These are phyloP conservation scores for Austroboletus eburneus DNA, from an alignment of 768 basidiomycete species.

Conservation along the genomic window DNA sequence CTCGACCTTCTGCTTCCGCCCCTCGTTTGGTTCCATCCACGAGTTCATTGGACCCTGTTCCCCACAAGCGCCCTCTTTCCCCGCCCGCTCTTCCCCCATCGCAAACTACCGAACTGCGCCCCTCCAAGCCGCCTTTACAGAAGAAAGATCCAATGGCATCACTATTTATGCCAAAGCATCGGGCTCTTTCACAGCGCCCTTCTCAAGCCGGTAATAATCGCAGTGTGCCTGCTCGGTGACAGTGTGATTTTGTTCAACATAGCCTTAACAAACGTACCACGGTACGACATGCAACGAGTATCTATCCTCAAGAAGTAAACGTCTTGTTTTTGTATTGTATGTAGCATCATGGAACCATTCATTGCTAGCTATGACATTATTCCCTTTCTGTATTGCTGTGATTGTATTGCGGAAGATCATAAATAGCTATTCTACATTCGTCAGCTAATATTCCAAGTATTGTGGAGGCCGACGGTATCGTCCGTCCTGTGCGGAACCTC, in stretches of 20 bases:
- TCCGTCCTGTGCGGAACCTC: conserved; percentile 59
- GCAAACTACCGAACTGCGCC: conserved; percentile 26
- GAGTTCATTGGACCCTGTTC: conserved; percentile 6
- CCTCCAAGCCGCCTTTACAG: conserved; percentile 35
- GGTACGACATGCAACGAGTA: conserved; percentile 1
- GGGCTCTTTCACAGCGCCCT: conserved; percentile 54
- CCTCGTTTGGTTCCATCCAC: conserved; percentile 32
- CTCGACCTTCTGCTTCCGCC: conserved; percentile 27
- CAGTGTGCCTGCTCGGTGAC: conserved; percentile 20
- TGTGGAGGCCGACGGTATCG: conserved; percentile 77
- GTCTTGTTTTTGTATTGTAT: conserved; percentile 10
- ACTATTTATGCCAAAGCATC: conserved; percentile 74
- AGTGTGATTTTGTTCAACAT: background rate
- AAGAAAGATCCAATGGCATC: conserved; percentile 64
- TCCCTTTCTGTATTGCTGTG: conserved; percentile 5
- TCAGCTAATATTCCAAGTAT: conserved; percentile 52
- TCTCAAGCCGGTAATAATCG: conserved; percentile 27
- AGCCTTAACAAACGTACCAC: background rate
- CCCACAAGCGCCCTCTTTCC: conserved; percentile 29
- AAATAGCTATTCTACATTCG: background rate
- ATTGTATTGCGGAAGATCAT: conserved; percentile 2
- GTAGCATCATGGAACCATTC: conserved; percentile 12
- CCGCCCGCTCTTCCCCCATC: conserved; percentile 15
- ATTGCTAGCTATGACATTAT: conserved; percentile 5
- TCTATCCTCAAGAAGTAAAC: conserved; percentile 5